Percentiles rank a stretch among this genome's conserved stretches.
Evolutionary conservation across 2,329 filamentous ascomycete species (phyloP).

Genomic region (Phialophora verrucosa): DNA sequence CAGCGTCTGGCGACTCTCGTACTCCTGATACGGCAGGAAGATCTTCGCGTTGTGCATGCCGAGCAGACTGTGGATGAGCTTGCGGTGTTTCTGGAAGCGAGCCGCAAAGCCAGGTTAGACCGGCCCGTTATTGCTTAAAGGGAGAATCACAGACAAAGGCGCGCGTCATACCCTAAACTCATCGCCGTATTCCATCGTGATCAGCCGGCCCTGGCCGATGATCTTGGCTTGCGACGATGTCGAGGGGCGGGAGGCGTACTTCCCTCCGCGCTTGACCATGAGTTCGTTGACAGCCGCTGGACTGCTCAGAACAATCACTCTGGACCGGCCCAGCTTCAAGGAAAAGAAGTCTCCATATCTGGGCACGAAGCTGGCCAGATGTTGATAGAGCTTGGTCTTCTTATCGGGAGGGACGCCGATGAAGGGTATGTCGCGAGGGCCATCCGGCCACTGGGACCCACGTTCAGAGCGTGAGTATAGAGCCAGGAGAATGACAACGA

Average conservation of each 20-base stretch:
- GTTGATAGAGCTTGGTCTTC: conserved; percentile 11
- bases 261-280: conserved; percentile 24
- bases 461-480: conserved; percentile 1
- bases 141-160: background rate
- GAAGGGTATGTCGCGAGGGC: conserved; percentile 14
- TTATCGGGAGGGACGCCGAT: conserved; percentile 17
- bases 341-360: conserved; percentile 30
- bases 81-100: conserved; percentile 25
- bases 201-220: conserved; percentile 19
- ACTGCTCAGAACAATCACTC: conserved; percentile 28
- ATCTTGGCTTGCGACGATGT: conserved; percentile 20
- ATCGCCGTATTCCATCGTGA: conserved; percentile 24
- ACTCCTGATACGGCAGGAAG: conserved; percentile 29
- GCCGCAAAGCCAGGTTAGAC: background rate
- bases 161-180: conserved; percentile 21
- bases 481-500: background rate
- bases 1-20: conserved; percentile 26
- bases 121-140: background rate
- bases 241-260: conserved; percentile 23
- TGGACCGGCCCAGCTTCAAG: conserved; percentile 19
- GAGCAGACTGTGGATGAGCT: conserved; percentile 19
- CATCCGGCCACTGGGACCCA: conserved; percentile 5
- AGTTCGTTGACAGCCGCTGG: conserved; percentile 25
- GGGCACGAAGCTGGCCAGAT: conserved; percentile 15
- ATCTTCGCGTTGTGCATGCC: conserved; percentile 25